Conservation (phyloP, 306 rosid genomes). For the Glycine tomentella region DNA sequence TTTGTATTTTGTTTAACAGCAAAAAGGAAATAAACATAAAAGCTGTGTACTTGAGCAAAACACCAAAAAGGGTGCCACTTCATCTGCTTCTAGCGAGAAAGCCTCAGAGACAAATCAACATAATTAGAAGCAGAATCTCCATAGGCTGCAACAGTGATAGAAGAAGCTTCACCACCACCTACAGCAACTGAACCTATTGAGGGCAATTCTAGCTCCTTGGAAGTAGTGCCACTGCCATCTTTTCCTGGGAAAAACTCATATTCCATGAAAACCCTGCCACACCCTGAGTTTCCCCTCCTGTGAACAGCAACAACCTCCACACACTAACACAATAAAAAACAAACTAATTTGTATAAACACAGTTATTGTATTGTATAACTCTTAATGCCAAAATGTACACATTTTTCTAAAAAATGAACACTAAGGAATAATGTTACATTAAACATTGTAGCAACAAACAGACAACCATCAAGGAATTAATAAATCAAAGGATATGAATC, state of each 20-base stretch:
- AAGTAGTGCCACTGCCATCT: conserved; percentile 55
- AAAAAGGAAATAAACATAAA: conserved; percentile 52
- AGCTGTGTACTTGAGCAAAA: conserved; percentile 44
- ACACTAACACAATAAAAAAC: conserved; percentile 48
- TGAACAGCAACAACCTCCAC: conserved; percentile 80
- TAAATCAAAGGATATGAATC: neutral
- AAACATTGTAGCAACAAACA: neutral
- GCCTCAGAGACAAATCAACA: conserved; percentile 88
- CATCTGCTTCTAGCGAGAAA: conserved; percentile 62
- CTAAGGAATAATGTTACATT: neutral
- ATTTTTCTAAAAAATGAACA: neutral
- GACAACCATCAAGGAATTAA: conserved; percentile 2
- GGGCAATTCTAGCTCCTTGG: conserved; percentile 54
- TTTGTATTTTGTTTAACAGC: conserved; percentile 39
- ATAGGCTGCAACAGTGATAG: conserved; percentile 41
- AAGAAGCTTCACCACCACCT: conserved; percentile 61
- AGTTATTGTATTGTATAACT: neutral
- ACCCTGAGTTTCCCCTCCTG: conserved; percentile 55
- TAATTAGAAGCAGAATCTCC: conserved; percentile 57
- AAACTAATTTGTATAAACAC: conserved; percentile 9
- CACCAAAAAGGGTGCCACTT: conserved; percentile 27
- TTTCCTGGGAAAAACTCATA: conserved; percentile 78
- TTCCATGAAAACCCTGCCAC: conserved; percentile 68
- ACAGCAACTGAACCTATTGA: conserved; percentile 32
- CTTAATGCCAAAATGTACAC: neutral